phyloP scores from a whole-genome alignment of 768 basidiomycete species.

The Phaffia tasmanica region DNA sequence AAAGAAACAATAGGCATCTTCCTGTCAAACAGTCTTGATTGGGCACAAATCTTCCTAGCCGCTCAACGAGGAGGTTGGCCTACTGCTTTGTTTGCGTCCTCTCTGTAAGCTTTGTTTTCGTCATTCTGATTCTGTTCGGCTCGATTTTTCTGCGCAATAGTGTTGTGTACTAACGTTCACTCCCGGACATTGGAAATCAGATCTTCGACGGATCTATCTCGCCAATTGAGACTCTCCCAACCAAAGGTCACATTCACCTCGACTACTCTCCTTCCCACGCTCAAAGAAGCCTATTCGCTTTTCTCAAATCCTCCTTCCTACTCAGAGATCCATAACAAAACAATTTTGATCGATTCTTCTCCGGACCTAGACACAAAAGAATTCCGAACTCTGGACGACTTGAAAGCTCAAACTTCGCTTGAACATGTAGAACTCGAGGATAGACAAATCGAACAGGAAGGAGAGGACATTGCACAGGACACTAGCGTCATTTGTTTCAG shows the following conservation, averaged over 20 bases:
- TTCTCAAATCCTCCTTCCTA: background rate
- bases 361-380: background rate
- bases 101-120: constrained; percentile 1
- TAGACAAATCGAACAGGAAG: background rate
- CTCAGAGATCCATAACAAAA: background rate
- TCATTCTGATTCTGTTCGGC: background rate
- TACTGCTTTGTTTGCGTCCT: constrained; percentile 13
- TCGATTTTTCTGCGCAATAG: background rate
- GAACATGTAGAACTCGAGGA: background rate
- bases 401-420: background rate
- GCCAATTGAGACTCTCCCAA: constrained; percentile 12
- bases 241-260: constrained; percentile 14
- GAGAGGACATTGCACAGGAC: constrained; percentile 15
- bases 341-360: background rate
- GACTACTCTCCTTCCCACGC: constrained; percentile 11
- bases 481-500: constrained; percentile 38
- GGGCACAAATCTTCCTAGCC: constrained; percentile 15
- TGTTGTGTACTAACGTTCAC: background rate
- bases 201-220: constrained; percentile 17
- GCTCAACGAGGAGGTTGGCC: constrained; percentile 11
- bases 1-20: constrained; percentile 8
- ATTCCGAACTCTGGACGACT: background rate
- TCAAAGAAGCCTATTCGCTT: constrained; percentile 1
- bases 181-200: background rate
- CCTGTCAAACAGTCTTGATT: constrained; percentile 17